Evolutionary conservation across 2,329 filamentous ascomycete genomes (phyloP).

Genomic region (Passalora sequoiae): DNA sequence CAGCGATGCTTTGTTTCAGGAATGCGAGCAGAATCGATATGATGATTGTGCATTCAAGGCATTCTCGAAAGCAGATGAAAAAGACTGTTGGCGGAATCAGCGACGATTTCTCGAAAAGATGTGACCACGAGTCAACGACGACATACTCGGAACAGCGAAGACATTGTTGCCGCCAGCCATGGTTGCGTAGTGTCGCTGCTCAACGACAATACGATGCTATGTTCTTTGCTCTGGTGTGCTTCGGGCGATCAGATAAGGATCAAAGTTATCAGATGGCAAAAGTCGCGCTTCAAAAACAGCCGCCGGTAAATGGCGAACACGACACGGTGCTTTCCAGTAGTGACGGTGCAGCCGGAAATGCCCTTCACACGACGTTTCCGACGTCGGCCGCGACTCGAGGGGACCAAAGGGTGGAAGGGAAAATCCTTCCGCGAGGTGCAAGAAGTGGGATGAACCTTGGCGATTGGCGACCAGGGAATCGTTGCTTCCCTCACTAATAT

Average conservation of each 20-base stretch:
- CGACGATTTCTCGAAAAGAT: background rate
- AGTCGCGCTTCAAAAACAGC: background rate
- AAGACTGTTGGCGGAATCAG: conserved; percentile 52
- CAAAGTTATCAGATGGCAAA: conserved; percentile 12
- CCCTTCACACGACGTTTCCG: no score
- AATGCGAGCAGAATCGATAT: conserved; percentile 83
- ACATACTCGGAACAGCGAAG: conserved; percentile 62
- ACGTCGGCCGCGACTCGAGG: no score
- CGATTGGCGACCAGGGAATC: no score
- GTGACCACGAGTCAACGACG: no score
- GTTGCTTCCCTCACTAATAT: no score
- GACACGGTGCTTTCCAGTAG: no score
- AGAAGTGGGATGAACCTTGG: no score
- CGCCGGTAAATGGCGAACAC: background rate
- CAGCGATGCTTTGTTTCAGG: conserved; percentile 70
- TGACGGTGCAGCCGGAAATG: no score
- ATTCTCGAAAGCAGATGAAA: conserved; percentile 85
- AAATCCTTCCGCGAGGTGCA: no score
- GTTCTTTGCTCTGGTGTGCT: background rate
- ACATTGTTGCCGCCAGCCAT: no score
- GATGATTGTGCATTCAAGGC: conserved; percentile 76
- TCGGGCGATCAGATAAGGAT: background rate
- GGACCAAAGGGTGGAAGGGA: no score
- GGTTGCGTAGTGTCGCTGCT: no score
- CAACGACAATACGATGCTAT: background rate